Evolutionary conservation across 441 rosid genomes (phyloP).

Genomic region (Hura crepitans): DNA sequence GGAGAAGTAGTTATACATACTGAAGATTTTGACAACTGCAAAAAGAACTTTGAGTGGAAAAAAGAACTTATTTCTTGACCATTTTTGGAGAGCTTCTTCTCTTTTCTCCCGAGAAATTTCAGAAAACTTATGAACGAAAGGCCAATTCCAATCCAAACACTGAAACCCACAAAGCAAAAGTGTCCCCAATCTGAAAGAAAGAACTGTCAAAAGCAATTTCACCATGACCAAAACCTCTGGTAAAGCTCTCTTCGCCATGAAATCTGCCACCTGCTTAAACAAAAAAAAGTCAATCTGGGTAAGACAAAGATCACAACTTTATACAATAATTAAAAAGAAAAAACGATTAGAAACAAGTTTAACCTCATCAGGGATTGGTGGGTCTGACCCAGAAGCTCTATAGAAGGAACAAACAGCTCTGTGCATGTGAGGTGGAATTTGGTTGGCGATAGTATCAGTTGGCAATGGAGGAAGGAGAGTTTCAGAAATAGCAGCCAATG

Average conservation of each 20-base stretch:
- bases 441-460: constrained; percentile 6
- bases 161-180: constrained; percentile 59
- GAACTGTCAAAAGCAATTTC: constrained; percentile 39
- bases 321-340: not conserved
- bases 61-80: constrained; percentile 43
- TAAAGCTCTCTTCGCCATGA: constrained; percentile 39
- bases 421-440: constrained; percentile 26
- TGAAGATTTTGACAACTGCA: constrained; percentile 44
- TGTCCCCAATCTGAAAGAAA: constrained; percentile 74
- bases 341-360: not conserved
- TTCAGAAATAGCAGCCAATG: constrained; percentile 57
- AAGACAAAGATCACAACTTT: not conserved
- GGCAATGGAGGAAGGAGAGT: constrained; percentile 59
- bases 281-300: not conserved
- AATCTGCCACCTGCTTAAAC: constrained; percentile 53
- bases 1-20: constrained; percentile 45
- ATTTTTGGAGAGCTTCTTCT: constrained; percentile 45
- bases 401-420: constrained; percentile 38
- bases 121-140: constrained; percentile 62
- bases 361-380: constrained; percentile 70
- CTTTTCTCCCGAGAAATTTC: constrained; percentile 52
- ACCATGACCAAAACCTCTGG: constrained; percentile 38
- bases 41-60: constrained; percentile 52
- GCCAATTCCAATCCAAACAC: constrained; percentile 61
- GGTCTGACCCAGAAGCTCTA: constrained; percentile 50